Conservation (phyloP, 768 basidiomycete genomes). For the Leccinum sublutescens region DNA sequence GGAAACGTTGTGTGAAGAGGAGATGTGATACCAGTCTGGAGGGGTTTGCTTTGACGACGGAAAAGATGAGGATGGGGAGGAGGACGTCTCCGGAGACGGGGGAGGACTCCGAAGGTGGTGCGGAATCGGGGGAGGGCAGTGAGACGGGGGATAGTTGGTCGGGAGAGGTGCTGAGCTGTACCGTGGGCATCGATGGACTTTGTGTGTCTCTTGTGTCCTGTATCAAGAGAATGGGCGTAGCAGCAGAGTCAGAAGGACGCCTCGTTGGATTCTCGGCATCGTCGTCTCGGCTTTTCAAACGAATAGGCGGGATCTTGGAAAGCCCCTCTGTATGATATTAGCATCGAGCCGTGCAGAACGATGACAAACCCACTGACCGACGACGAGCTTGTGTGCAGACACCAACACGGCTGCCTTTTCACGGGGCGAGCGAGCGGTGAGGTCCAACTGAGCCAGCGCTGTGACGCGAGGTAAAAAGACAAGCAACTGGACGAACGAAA, state of each 20-base stretch:
- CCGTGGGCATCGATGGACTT: conserved; percentile 10
- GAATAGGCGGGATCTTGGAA: conserved; percentile 68
- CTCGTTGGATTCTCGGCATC: background rate
- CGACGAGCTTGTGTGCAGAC: conserved; percentile 79
- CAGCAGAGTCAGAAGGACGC: conserved; percentile 1
- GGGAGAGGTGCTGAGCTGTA: conserved; percentile 5
- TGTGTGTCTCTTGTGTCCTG: background rate
- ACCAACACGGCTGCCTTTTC: conserved; percentile 84
- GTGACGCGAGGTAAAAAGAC: conserved; percentile 28
- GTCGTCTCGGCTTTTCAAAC: conserved; percentile 62
- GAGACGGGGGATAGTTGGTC: background rate
- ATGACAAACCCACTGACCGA: conserved; percentile 48
- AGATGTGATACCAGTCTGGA: conserved; percentile 63
- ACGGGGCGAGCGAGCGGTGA: conserved; percentile 54
- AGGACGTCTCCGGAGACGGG: conserved; percentile 86
- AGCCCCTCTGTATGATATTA: conserved; percentile 59
- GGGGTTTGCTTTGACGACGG: conserved; percentile 92
- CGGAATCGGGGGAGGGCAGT: conserved; percentile 11
- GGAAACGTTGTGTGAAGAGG: conserved; percentile 35
- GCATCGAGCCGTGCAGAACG: background rate
- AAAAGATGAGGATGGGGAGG: conserved; percentile 89
- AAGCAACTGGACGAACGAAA: conserved; percentile 3
- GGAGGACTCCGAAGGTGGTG: conserved; percentile 31
- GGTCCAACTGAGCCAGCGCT: conserved; percentile 56
- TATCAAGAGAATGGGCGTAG: conserved; percentile 3